These are phyloP conservation scores for Allantophomopsis lycopodina DNA, from an alignment of 2,329 filamentous ascomycete species.

Conservation along the genomic window DNA sequence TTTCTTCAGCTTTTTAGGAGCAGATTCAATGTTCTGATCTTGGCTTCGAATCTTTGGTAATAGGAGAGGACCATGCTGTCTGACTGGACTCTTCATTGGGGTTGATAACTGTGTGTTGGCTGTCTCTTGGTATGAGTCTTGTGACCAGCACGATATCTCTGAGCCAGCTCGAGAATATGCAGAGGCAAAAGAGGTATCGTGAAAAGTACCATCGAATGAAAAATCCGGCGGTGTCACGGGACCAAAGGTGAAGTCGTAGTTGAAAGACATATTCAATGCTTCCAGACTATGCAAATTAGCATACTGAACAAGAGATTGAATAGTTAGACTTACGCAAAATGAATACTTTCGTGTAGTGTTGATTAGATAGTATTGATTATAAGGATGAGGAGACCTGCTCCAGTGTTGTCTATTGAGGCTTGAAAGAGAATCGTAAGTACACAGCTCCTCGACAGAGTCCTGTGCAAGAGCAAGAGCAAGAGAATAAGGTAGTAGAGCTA, in stretches of 20 bases:
- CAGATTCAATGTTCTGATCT: constrained; percentile 61
- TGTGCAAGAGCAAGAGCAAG: too few species aligned
- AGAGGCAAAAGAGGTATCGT: constrained; percentile 36
- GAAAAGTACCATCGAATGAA: constrained; percentile 40
- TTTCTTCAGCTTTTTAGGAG: constrained; percentile 44
- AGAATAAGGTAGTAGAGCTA: too few species aligned
- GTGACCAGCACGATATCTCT: constrained; percentile 38
- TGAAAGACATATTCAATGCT: constrained; percentile 39
- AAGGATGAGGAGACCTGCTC: background rate
- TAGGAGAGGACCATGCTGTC: constrained; percentile 66
- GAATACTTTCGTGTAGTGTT: background rate
- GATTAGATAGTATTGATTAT: constrained; percentile 1
- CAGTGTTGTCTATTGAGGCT: background rate
- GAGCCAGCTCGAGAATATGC: constrained; percentile 21
- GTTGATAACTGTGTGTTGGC: constrained; percentile 55
- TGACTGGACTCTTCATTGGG: constrained; percentile 57
- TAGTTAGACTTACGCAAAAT: background rate
- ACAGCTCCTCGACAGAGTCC: background rate
- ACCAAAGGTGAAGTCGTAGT: constrained; percentile 43
- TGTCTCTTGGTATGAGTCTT: constrained; percentile 56
- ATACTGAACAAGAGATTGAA: background rate
- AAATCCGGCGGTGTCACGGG: constrained; percentile 35
- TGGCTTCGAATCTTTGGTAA: constrained; percentile 78
- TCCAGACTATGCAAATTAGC: constrained; percentile 31
- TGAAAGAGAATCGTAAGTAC: background rate